Conservation (phyloP, 192 early-diverging fungal species). For the Coemansia sp. region DNA sequence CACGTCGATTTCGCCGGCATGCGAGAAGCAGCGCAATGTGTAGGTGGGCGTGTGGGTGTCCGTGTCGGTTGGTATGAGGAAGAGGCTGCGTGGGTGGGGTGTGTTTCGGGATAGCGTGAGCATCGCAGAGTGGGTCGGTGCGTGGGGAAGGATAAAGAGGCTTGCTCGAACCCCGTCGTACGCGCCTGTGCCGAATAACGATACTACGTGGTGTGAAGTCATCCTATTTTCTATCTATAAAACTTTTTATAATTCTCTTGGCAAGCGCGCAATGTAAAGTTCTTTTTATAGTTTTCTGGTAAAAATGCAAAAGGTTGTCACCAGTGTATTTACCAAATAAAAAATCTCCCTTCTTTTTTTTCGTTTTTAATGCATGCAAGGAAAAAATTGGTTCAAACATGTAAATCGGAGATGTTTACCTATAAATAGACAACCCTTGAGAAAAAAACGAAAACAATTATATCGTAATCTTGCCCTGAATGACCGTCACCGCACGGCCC, state of each 20-base stretch:
- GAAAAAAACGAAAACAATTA: too few relatives aligned
- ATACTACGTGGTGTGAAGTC: conserved; percentile 15
- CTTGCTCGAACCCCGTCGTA: conserved; percentile 23
- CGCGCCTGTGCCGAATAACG: conserved; percentile 15
- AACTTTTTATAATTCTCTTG: too few relatives aligned
- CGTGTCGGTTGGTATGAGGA: neutral
- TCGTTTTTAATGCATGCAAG: too few relatives aligned
- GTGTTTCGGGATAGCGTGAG: neutral
- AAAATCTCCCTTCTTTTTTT: too few relatives aligned
- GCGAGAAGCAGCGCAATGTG: conserved; percentile 16
- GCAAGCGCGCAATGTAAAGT: neutral
- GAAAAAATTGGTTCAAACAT: too few relatives aligned
- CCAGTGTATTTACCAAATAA: too few relatives aligned
- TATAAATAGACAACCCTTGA: too few relatives aligned
- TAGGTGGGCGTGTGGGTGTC: conserved; percentile 4
- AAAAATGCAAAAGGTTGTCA: too few relatives aligned
- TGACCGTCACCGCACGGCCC: conserved; percentile 16
- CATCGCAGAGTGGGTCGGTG: conserved; percentile 4
- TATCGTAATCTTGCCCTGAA: conserved; percentile 7
- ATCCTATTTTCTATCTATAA: neutral
- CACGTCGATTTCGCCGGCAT: neutral
- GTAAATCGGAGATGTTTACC: too few relatives aligned
- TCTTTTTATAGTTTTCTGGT: too few relatives aligned
- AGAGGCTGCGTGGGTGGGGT: conserved; percentile 9
- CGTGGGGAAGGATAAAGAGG: conserved; percentile 3